phyloP scores from a whole-genome alignment of 129 eudicot species.

The Flaveria linearis region DNA sequence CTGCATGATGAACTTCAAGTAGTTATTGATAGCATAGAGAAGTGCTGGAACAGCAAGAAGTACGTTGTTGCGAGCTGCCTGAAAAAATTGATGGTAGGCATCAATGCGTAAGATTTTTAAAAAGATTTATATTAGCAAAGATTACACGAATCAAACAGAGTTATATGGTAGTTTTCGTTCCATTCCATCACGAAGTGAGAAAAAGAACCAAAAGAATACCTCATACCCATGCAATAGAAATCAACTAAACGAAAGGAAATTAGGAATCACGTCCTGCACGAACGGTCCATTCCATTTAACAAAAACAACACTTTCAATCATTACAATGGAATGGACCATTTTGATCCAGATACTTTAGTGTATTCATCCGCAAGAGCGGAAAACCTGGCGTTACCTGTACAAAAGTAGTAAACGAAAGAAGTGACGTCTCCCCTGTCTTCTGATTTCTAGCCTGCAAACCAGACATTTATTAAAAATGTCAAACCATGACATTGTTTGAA shows the following conservation, averaged over 20 bases:
- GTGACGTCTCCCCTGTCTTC: slow-evolving; percentile 90
- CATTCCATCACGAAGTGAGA: no score
- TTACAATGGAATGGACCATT: no score
- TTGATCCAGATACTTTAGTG: no score
- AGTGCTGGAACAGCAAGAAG: slow-evolving; percentile 98
- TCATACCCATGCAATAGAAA: no score
- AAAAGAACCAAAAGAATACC: no score
- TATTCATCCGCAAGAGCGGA: no score
- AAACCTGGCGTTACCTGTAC: slow-evolving; percentile 56
- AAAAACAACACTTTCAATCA: no score
- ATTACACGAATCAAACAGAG: no score
- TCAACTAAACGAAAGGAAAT: no score
- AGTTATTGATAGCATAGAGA: slow-evolving; percentile 91
- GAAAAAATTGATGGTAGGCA: slow-evolving; percentile 32
- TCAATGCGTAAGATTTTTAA: background rate
- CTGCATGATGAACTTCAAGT: slow-evolving; percentile 97
- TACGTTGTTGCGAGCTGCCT: slow-evolving; percentile 96
- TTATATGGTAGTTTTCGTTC: no score
- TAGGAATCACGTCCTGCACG: no score
- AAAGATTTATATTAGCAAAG: background rate
- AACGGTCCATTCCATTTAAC: no score
- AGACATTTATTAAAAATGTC: background rate
- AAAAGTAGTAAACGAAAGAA: slow-evolving; percentile 76
- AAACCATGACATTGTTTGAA: background rate
- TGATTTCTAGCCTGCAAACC: slow-evolving; percentile 81